Conservation (phyloP, 495 filamentous ascomycete species). For the Astrothelium subdiscretum region DNA sequence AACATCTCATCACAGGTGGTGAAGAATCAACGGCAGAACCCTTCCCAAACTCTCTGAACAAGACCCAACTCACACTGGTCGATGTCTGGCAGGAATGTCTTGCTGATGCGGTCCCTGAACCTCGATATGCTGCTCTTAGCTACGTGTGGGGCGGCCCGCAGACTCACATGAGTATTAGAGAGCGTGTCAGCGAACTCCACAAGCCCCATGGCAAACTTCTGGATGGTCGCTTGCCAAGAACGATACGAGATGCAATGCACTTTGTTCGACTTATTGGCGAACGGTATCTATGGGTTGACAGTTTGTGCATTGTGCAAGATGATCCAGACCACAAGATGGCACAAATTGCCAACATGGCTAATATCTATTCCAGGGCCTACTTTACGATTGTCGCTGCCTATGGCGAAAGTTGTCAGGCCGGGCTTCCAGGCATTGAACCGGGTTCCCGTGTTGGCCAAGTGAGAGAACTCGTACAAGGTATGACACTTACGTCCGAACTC, state of each 20-base stretch:
- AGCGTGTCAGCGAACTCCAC: neutral
- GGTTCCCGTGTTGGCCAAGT: too few relatives aligned
- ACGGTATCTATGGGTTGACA: constrained; percentile 5
- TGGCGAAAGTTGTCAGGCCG: neutral
- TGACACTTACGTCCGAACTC: neutral
- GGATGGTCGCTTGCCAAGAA: neutral
- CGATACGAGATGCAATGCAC: constrained; percentile 2
- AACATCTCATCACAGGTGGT: too few relatives aligned
- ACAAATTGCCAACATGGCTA: neutral
- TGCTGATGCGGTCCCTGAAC: neutral
- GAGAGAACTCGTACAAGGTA: neutral
- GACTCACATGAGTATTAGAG: neutral
- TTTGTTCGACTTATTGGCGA: neutral
- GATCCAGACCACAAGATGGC: neutral
- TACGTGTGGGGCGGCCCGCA: neutral
- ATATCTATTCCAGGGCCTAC: neutral
- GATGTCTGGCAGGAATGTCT: neutral
- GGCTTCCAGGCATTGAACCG: neutral
- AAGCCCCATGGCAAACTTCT: neutral
- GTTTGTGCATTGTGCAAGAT: constrained; percentile 5
- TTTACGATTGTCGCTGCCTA: constrained; percentile 1
- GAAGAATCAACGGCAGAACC: too few relatives aligned
- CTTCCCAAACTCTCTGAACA: too few relatives aligned
- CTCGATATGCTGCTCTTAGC: neutral
- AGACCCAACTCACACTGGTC: too few relatives aligned